phyloP scores from a whole-genome alignment of 108 stramenopile genomes.

The Skeletonema marinoi region DNA sequence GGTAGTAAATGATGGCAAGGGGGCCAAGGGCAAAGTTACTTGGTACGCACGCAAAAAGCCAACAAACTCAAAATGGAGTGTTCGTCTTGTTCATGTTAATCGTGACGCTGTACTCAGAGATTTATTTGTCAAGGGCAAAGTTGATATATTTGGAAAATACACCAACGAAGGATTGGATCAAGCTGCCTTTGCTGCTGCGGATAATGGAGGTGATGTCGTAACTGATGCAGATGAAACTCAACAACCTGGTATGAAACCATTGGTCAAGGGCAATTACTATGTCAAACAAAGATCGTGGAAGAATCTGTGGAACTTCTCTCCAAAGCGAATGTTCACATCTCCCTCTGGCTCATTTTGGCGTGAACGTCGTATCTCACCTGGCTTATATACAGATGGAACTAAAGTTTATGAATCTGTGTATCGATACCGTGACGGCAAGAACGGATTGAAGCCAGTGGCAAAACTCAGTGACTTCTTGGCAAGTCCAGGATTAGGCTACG shows the following conservation, averaged over 20 bases:
- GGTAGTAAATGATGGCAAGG: constrained; percentile 50
- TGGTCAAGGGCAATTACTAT: constrained; percentile 59
- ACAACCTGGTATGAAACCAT: constrained; percentile 32
- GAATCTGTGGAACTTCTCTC: constrained; percentile 88
- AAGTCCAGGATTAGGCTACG: constrained; percentile 34
- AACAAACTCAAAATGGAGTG: constrained; percentile 70
- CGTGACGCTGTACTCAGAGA: constrained; percentile 84
- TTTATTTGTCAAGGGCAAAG: constrained; percentile 75
- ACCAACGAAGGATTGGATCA: constrained; percentile 57
- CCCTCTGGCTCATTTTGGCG: constrained; percentile 87
- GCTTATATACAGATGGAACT: constrained; percentile 83
- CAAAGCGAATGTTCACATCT: constrained; percentile 75
- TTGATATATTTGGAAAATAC: constrained; percentile 84
- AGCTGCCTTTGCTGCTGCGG: constrained; percentile 15
- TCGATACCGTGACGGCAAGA: constrained; percentile 79
- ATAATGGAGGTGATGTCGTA: constrained; percentile 1
- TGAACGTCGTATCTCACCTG: constrained; percentile 80
- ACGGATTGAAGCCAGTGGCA: constrained; percentile 75
- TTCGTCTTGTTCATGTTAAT: constrained; percentile 83
- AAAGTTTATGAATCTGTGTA: constrained; percentile 79
- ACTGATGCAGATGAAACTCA: constrained; percentile 27
- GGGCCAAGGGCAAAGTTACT: constrained; percentile 32
- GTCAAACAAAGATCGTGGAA: constrained; percentile 74
- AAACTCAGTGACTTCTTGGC: constrained; percentile 56
- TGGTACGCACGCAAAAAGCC: constrained; percentile 88